A percentile compares a stretch with the other conserved stretches of the same genome.
These are phyloP conservation scores for Apophysomyces variabilis DNA, from an alignment of 371 early-diverging fungal genomes.

Conservation along the genomic window DNA sequence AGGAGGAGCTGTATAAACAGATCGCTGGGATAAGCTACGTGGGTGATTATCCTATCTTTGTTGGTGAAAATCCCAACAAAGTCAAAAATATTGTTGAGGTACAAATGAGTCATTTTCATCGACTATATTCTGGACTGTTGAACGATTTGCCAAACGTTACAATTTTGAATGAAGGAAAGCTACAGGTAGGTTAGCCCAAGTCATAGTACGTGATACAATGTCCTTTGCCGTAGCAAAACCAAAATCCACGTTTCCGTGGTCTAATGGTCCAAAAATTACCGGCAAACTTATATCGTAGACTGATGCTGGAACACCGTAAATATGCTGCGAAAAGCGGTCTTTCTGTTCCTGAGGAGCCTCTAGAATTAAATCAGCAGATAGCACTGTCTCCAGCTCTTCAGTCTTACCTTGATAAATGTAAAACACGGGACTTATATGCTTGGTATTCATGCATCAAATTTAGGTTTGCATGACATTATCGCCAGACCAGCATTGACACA, in stretches of 20 bases:
- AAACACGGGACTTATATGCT: not conserved
- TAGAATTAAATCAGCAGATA: slow-evolving; percentile 35
- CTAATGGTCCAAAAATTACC: slow-evolving; percentile 66
- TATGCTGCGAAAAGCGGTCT: slow-evolving; percentile 23
- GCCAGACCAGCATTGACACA: slow-evolving; percentile 84
- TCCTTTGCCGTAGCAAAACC: slow-evolving; percentile 46
- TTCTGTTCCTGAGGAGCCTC: slow-evolving; percentile 30
- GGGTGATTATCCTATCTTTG: slow-evolving; percentile 88
- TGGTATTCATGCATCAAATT: not conserved
- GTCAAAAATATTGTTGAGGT: slow-evolving; percentile 85
- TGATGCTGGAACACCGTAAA: slow-evolving; percentile 25
- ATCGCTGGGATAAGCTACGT: slow-evolving; percentile 85
- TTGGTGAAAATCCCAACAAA: slow-evolving; percentile 94
- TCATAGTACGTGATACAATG: not conserved
- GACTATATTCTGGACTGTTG: slow-evolving; percentile 78
- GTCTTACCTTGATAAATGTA: slow-evolving; percentile 36
- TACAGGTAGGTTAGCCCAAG: slow-evolving; percentile 37
- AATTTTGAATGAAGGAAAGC: slow-evolving; percentile 51
- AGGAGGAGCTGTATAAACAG: slow-evolving; percentile 74
- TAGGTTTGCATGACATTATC: slow-evolving; percentile 37
- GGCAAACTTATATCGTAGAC: slow-evolving; percentile 50
- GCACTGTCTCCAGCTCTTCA: slow-evolving; percentile 34
- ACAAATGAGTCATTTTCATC: slow-evolving; percentile 75
- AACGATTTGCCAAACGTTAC: slow-evolving; percentile 75
- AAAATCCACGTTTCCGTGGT: slow-evolving; percentile 54